These are phyloP conservation scores for Paratinospora sagittata DNA, from an alignment of 164 flowering plant genomes.

Conservation along the genomic window DNA sequence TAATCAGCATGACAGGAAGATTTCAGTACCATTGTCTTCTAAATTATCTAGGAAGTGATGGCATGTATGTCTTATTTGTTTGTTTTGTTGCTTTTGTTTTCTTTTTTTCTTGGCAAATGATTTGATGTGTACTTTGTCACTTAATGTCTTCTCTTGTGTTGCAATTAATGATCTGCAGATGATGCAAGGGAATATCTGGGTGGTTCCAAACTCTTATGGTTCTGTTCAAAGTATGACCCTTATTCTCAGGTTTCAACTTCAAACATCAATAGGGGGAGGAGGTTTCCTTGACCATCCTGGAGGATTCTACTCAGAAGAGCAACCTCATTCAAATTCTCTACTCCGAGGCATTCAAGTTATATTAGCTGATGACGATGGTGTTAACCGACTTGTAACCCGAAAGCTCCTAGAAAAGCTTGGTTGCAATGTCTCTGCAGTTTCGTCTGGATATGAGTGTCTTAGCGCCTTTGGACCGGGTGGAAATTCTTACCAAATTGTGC, in stretches of 20 bases:
- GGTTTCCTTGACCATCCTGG: slow-evolving; percentile 30
- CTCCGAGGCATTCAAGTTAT: slow-evolving; percentile 63
- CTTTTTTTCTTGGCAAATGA: neutral
- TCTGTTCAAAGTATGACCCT: slow-evolving; percentile 61
- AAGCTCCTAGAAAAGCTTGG: slow-evolving; percentile 85
- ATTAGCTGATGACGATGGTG: slow-evolving; percentile 62
- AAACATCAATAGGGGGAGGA: slow-evolving; percentile 33
- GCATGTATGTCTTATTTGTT: neutral
- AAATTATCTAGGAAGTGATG: neutral
- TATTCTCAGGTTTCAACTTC: slow-evolving; percentile 55
- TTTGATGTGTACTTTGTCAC: neutral
- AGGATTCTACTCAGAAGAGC: slow-evolving; percentile 45
- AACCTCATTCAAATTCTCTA: slow-evolving; percentile 44
- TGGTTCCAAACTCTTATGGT: slow-evolving; percentile 54
- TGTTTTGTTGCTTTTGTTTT: neutral
- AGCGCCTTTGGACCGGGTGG: slow-evolving; percentile 43
- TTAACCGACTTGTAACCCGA: slow-evolving; percentile 69
- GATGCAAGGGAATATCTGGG: slow-evolving; percentile 96
- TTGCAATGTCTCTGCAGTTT: slow-evolving; percentile 61
- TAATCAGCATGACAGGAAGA: neutral
- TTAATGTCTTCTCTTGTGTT: neutral
- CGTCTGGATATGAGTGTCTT: slow-evolving; percentile 82
- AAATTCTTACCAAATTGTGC: slow-evolving; percentile 43
- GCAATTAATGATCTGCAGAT: slow-evolving; percentile 38
- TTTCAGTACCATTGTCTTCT: neutral